A percentile compares a stretch with the other conserved stretches of the same genome.
Conservation (phyloP, 108 stramenopile species). For the Asterionellopsis glacialis region DNA sequence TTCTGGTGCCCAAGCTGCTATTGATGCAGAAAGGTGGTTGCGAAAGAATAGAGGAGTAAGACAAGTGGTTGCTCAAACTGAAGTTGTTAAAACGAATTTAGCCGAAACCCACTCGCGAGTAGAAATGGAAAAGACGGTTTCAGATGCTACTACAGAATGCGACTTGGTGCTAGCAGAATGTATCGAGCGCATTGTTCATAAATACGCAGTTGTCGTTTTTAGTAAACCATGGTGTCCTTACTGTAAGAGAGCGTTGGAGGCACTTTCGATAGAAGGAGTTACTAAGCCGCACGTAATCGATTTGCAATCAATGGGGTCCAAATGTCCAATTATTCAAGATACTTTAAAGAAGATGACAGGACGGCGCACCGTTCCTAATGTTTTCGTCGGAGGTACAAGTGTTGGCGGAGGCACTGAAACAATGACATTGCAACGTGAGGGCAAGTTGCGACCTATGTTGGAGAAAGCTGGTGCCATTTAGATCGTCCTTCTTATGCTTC, state of each 20-base stretch:
- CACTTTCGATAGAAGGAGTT: slow-evolving; percentile 33
- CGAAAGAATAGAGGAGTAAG: slow-evolving; percentile 29
- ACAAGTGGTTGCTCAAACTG: neutral
- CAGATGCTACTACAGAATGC: slow-evolving; percentile 13
- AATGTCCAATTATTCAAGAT: slow-evolving; percentile 47
- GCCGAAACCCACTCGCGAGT: neutral
- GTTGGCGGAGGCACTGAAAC: slow-evolving; percentile 88
- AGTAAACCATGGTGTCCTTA: slow-evolving; percentile 72
- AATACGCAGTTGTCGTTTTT: slow-evolving; percentile 70
- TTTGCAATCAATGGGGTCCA: slow-evolving; percentile 28
- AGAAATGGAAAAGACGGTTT: no score
- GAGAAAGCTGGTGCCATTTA: no score
- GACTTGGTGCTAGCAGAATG: slow-evolving; percentile 43
- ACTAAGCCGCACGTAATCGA: slow-evolving; percentile 42
- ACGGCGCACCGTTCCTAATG: slow-evolving; percentile 87
- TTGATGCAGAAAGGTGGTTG: slow-evolving; percentile 92
- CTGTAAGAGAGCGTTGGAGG: slow-evolving; percentile 57
- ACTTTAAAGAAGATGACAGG: slow-evolving; percentile 68
- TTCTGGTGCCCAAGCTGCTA: slow-evolving; percentile 82
- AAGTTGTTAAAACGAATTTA: neutral
- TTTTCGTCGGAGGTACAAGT: slow-evolving; percentile 75
- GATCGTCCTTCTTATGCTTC: no score
- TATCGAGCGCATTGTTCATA: slow-evolving; percentile 41
- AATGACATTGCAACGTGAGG: slow-evolving; percentile 11
- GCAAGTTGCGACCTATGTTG: slow-evolving; percentile 12